A percentile compares a stretch with the other conserved stretches of the same genome.
These are phyloP conservation scores for Sporothrix mexicana DNA, from an alignment of 2,329 filamentous ascomycete genomes.

Conservation along the genomic window DNA sequence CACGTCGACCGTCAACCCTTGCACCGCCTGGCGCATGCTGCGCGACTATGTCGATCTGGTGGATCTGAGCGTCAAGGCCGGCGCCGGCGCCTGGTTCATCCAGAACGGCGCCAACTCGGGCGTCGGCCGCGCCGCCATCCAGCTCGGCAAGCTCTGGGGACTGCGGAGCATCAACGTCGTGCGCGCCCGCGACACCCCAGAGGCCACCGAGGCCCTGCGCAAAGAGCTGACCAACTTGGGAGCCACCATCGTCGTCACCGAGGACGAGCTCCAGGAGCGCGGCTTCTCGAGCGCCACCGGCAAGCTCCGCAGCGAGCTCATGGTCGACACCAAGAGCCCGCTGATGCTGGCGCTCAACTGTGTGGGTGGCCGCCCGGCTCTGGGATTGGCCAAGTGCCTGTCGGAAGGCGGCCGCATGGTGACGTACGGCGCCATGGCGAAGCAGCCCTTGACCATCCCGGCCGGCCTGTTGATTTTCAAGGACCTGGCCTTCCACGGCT, in stretches of 20 bases:
- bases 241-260: slow-evolving; percentile 62
- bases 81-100: slow-evolving; percentile 88
- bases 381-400: slow-evolving; percentile 76
- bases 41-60: slow-evolving; percentile 70
- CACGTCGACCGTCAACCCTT: slow-evolving; percentile 90
- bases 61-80: slow-evolving; percentile 53
- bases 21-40: slow-evolving; percentile 92
- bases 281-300: slow-evolving; percentile 61
- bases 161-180: slow-evolving; percentile 90
- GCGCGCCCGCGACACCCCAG: slow-evolving; percentile 68
- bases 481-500: slow-evolving; percentile 85
- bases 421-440: slow-evolving; percentile 95
- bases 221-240: slow-evolving; percentile 61
- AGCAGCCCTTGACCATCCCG: slow-evolving; percentile 80
- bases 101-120: slow-evolving; percentile 97
- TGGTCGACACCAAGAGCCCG: slow-evolving; percentile 59
- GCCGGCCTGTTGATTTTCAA: slow-evolving; percentile 92
- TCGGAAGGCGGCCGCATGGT: slow-evolving; percentile 75
- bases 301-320: slow-evolving; percentile 64
- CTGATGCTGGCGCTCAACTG: slow-evolving; percentile 87
- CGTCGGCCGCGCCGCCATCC: slow-evolving; percentile 89
- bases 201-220: slow-evolving; percentile 66
- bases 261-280: slow-evolving; percentile 59
- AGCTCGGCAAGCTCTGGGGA: slow-evolving; percentile 85
- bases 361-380: slow-evolving; percentile 86